phyloP scores from a whole-genome alignment of 768 basidiomycete species.

The Leccinellum rugosiceps region DNA sequence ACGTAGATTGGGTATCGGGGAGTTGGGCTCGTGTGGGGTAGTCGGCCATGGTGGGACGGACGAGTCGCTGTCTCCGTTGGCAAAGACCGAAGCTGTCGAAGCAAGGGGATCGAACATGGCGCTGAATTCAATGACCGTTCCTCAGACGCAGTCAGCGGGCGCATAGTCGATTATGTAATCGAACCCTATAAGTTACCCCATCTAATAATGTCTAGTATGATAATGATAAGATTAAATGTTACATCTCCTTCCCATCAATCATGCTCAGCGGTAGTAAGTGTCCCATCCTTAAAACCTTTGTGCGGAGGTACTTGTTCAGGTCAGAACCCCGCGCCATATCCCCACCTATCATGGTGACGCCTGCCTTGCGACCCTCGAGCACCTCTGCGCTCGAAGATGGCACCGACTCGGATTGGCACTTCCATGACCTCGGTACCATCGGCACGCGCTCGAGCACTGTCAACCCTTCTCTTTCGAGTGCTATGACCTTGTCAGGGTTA shows the following conservation, averaged over 20 bases:
- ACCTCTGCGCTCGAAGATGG: neutral
- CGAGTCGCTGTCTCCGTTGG: slow-evolving; percentile 40
- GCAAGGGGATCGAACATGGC: slow-evolving; percentile 73
- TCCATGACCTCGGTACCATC: slow-evolving; percentile 94
- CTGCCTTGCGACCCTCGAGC: slow-evolving; percentile 41
- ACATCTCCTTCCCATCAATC: slow-evolving; percentile 9
- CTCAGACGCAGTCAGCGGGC: neutral
- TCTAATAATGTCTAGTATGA: too few relatives aligned
- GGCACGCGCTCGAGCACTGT: slow-evolving; percentile 78
- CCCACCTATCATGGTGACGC: slow-evolving; percentile 80
- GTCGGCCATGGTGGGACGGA: slow-evolving; percentile 73
- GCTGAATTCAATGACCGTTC: neutral
- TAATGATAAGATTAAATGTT: neutral
- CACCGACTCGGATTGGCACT: slow-evolving; percentile 21
- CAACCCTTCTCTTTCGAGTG: slow-evolving; percentile 80
- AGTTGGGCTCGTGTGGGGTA: slow-evolving; percentile 69
- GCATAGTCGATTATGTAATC: slow-evolving; percentile 18
- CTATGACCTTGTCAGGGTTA: slow-evolving; percentile 95
- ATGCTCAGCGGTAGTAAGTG: slow-evolving; percentile 70
- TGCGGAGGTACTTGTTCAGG: slow-evolving; percentile 90
- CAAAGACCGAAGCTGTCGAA: slow-evolving; percentile 52
- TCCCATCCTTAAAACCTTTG: slow-evolving; percentile 97
- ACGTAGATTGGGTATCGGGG: slow-evolving; percentile 69
- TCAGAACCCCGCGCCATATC: slow-evolving; percentile 77
- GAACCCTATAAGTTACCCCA: neutral